Conservation (phyloP, 2,329 filamentous ascomycete species). For the Eutypella sp. region DNA sequence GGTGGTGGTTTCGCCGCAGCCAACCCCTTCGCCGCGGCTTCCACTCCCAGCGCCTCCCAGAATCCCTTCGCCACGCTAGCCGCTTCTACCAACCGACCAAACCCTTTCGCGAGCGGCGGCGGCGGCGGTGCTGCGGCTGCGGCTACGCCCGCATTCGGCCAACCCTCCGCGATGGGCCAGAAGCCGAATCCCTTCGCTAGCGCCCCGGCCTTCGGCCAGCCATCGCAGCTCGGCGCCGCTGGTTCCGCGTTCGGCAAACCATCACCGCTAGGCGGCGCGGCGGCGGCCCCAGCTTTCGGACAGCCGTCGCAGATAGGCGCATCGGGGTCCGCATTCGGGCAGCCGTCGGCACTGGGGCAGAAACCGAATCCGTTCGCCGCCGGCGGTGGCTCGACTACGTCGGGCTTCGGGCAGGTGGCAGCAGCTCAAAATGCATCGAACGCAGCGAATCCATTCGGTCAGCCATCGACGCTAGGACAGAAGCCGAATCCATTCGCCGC, state of each 20-base stretch:
- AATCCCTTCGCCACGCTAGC: slow-evolving; percentile 44
- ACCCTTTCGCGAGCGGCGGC: slow-evolving; percentile 21
- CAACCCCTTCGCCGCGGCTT: slow-evolving; percentile 21
- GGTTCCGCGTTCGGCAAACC: slow-evolving; percentile 36
- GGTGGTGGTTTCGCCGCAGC: too few relatives aligned
- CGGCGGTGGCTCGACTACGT: slow-evolving; percentile 15
- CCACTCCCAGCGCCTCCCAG: slow-evolving; percentile 26
- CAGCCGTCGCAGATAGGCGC: slow-evolving; percentile 24
- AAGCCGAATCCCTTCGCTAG: slow-evolving; percentile 17
- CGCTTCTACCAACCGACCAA: slow-evolving; percentile 19
- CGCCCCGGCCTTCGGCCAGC: slow-evolving; percentile 20
- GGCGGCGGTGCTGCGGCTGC: neutral
- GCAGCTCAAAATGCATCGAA: slow-evolving; percentile 11
- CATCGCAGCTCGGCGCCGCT: slow-evolving; percentile 11
- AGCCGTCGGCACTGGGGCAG: slow-evolving; percentile 30
- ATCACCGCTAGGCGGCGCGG: slow-evolving; percentile 27
- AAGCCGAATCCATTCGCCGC: slow-evolving; percentile 26
- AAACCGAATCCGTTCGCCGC: slow-evolving; percentile 15
- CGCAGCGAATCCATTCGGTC: slow-evolving; percentile 22
- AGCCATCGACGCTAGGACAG: slow-evolving; percentile 11
- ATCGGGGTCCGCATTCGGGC: slow-evolving; percentile 31
- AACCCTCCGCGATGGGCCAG: slow-evolving; percentile 29
- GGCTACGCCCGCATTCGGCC: slow-evolving; percentile 22
- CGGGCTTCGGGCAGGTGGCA: slow-evolving; percentile 24
- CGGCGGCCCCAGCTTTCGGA: slow-evolving; percentile 23